Conservation (phyloP, 805 yeast genomes). For the Candida glaebosa region DNA sequence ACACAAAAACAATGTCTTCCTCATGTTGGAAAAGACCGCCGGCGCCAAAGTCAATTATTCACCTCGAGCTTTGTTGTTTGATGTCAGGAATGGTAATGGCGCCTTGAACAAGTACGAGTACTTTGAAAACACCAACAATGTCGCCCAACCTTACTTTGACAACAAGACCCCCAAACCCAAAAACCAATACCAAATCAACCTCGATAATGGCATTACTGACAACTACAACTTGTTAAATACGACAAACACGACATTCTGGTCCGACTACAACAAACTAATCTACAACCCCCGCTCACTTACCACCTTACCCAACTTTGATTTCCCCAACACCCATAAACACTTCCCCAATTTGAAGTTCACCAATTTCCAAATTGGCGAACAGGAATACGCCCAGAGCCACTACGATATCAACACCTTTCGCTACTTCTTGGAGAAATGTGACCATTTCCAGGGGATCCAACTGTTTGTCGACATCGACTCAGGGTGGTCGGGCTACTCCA, state of each 20-base stretch:
- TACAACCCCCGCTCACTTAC: constrained; percentile 60
- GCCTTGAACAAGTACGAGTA: constrained; percentile 56
- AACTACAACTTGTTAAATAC: constrained; percentile 24
- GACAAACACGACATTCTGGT: constrained; percentile 63
- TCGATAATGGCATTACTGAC: constrained; percentile 47
- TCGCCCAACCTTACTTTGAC: neutral
- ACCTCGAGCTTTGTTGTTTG: constrained; percentile 87
- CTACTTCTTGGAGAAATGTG: constrained; percentile 68
- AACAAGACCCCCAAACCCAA: constrained; percentile 36
- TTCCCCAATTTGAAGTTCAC: constrained; percentile 40
- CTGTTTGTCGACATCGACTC: constrained; percentile 66
- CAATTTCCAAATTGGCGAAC: constrained; percentile 52
- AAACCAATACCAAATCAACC: constrained; percentile 59
- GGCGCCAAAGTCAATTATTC: constrained; percentile 49
- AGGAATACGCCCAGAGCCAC: constrained; percentile 47
- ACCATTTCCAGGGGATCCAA: constrained; percentile 68
- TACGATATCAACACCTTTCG: constrained; percentile 53
- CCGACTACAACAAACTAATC: constrained; percentile 70
- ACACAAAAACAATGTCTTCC: constrained; percentile 45
- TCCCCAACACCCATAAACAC: constrained; percentile 21
- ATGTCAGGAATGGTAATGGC: constrained; percentile 74
- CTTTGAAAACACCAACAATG: constrained; percentile 14
- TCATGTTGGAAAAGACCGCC: constrained; percentile 14
- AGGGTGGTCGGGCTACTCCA: constrained; percentile 81
- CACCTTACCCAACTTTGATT: constrained; percentile 58